phyloP scores from a whole-genome alignment of 306 rosid genomes.

The Casuarina equisetifolia region DNA sequence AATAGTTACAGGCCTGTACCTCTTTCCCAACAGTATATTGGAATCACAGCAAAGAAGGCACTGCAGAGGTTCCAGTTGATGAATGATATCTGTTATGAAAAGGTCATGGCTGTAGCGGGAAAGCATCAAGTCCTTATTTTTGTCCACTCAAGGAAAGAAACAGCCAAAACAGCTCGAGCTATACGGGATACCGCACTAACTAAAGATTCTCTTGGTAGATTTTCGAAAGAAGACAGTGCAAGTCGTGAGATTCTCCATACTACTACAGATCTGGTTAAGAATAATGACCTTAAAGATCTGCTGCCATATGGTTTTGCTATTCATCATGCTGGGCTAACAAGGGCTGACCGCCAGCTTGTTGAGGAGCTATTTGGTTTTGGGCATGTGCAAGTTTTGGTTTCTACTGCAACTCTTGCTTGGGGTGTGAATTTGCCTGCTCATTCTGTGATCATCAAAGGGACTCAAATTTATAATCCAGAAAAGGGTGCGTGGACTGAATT shows the following conservation, averaged over 20 bases:
- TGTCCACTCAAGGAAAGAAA: slow-evolving; percentile 59
- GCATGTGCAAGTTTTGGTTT: slow-evolving; percentile 37
- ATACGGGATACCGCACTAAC: slow-evolving; percentile 93
- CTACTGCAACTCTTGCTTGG: no score
- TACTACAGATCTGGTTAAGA: no score
- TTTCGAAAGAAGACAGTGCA: no score
- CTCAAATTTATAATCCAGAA: slow-evolving; percentile 89
- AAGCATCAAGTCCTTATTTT: no score
- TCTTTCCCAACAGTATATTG: slow-evolving; percentile 90
- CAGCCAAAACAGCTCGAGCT: slow-evolving; percentile 97
- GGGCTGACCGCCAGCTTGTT: slow-evolving; percentile 91
- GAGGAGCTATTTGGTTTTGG: slow-evolving; percentile 96
- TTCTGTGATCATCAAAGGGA: slow-evolving; percentile 55
- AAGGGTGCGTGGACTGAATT: slow-evolving; percentile 95
- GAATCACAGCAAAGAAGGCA: slow-evolving; percentile 89
- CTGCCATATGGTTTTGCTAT: no score
- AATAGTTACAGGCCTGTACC: slow-evolving; percentile 96
- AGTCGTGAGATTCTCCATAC: no score
- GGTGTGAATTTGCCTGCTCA: no score
- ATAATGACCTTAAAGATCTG: no score
- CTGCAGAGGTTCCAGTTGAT: slow-evolving; percentile 97
- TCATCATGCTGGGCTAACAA: slow-evolving; percentile 2
- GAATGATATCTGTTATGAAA: slow-evolving; percentile 39
- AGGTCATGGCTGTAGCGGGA: no score
- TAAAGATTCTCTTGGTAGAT: slow-evolving; percentile 50